Base-by-base conservation (phyloP, 148 eudicot species). In the Rheum nobile region DNA sequence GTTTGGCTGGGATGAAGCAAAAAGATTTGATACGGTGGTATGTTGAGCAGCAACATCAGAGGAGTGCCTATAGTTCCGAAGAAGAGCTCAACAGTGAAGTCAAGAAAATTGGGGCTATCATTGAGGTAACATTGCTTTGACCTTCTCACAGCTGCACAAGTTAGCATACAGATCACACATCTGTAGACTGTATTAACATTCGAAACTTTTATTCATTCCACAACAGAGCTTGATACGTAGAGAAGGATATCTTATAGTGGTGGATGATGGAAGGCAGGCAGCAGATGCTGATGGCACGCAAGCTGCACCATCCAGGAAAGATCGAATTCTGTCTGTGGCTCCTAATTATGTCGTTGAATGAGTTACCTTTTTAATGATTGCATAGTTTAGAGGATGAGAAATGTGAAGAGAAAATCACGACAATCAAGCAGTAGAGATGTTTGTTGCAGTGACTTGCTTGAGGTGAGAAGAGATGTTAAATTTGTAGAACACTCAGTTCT, bases 1-100 rank as follows among this genome's bases (percentile, higher is more conserved):
- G 88, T 39, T 78, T 95, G 55, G 88, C 90, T 59, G 99, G 99
- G 73, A 85, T 91, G 87, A 86, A 85, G 76, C 99, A 95, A 86
- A 90, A 83, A 81, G 99, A 95, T 80, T 74, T 95, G 83, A 90
- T 95, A 76, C 84, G 86, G 48, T 92, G 96, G 97, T 92, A 90
- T 67, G 87, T 92, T 7, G 82, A 71, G 76, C 94, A 92, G 74
- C 97, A 92, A 82, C 81, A 88, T 74, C 87, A 88, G 83, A 88
- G 86, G 80, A 85, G 88, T 46, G 82, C 72, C 77, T 95, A 91
- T 80, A 85, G 78, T 57, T 86, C 96, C 12, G 71, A 72, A 78
- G 92, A 87, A 42, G 97, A 90, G 80, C 92, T 86, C 17, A 81
- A 75, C n/a, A 86, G 79, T 52, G 99, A 92, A 79, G 81, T 90